Percentiles rank a stretch among this genome's conserved stretches.
phyloP scores from a whole-genome alignment of 805 yeast genomes.

The Zygoascus biomembranicola region DNA sequence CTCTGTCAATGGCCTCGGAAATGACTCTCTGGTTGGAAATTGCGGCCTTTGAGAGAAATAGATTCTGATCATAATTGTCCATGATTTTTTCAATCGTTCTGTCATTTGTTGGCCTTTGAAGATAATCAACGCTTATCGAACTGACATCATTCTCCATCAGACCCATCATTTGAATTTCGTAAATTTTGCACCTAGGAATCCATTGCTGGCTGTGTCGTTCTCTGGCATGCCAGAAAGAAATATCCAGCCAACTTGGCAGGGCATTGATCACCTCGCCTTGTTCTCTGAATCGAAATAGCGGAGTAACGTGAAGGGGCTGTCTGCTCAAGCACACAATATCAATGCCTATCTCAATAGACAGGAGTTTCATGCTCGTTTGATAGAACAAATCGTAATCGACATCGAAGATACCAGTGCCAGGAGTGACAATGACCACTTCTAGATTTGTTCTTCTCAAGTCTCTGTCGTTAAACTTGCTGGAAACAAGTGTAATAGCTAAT shows the following conservation, averaged over 20 bases:
- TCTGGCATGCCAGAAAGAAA: slow-evolving; percentile 75
- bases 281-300: slow-evolving; percentile 58
- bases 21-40: slow-evolving; percentile 16
- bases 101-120: slow-evolving; percentile 30
- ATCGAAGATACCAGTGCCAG: slow-evolving; percentile 91
- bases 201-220: slow-evolving; percentile 43
- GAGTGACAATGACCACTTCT: slow-evolving; percentile 81
- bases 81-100: slow-evolving; percentile 49
- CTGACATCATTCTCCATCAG: slow-evolving; percentile 84
- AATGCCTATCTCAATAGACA: slow-evolving; percentile 74
- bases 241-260: slow-evolving; percentile 93
- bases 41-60: slow-evolving; percentile 34
- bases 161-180: slow-evolving; percentile 97
- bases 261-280: slow-evolving; percentile 39
- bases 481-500: slow-evolving; percentile 67
- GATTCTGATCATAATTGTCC: slow-evolving; percentile 55
- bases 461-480: slow-evolving; percentile 72
- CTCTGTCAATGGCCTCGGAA: slow-evolving; percentile 19
- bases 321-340: slow-evolving; percentile 84
- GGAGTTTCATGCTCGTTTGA: slow-evolving; percentile 65
- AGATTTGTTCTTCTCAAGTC: slow-evolving; percentile 85
- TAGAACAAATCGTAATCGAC: slow-evolving; percentile 73
- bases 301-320: slow-evolving; percentile 89
- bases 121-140: slow-evolving; percentile 55
- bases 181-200: slow-evolving; percentile 92